These are phyloP conservation scores for Centaurea solstitialis DNA, from an alignment of 129 eudicot species.

Conservation along the genomic window DNA sequence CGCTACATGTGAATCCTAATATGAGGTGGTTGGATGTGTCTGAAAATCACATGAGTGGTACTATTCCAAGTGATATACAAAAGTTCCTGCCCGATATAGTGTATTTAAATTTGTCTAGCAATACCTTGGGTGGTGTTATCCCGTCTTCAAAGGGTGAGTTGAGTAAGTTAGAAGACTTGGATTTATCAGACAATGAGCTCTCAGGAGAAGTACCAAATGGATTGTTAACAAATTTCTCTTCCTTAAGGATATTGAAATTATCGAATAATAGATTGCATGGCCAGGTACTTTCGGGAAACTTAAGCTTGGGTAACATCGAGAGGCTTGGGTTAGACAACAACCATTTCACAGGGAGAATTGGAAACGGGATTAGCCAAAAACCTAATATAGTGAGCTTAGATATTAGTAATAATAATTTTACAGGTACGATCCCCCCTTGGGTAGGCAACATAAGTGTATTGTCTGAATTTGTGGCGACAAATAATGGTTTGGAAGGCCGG, in stretches of 20 bases:
- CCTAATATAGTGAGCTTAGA: not conserved
- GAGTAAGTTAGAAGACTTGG: not conserved
- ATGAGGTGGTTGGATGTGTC: not conserved
- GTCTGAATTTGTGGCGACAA: not conserved
- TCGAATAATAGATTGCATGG: slow-evolving; percentile 39
- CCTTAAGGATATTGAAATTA: not conserved
- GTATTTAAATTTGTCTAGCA: slow-evolving; percentile 11
- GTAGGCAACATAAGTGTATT: not conserved
- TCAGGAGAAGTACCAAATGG: slow-evolving; percentile 30
- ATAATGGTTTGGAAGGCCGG: slow-evolving; percentile 19
- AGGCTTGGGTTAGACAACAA: slow-evolving; percentile 13
- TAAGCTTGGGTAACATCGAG: not conserved
- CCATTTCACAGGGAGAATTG: slow-evolving; percentile 22
- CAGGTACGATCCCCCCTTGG: slow-evolving; percentile 20
- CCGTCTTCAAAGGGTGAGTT: slow-evolving; percentile 19
- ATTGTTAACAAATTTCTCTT: not conserved
- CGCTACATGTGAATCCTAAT: not conserved
- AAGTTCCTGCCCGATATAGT: not conserved
- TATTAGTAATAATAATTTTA: slow-evolving; percentile 26
- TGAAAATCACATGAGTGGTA: slow-evolving; percentile 4
- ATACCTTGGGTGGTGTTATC: slow-evolving; percentile 18
- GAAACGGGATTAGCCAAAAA: not conserved
- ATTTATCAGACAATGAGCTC: slow-evolving; percentile 29
- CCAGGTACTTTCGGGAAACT: slow-evolving; percentile 14
- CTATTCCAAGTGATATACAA: slow-evolving; percentile 7